Conservation (phyloP, 2,329 filamentous ascomycete species). For the Chaetomium olivaceum region DNA sequence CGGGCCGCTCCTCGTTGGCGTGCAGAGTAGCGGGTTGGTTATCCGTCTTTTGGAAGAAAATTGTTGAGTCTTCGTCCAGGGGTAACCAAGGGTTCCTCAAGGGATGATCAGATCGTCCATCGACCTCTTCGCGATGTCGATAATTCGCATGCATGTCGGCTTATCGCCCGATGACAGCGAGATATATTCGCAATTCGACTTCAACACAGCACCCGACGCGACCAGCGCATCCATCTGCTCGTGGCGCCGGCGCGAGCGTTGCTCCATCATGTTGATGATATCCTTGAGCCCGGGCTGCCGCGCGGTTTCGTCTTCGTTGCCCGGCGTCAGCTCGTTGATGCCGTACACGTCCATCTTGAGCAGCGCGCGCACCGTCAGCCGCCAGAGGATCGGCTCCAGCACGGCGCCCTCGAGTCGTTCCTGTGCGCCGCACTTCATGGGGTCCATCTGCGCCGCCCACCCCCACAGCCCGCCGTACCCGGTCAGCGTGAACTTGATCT, state of each 20-base stretch:
- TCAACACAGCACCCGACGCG: slow-evolving; percentile 40
- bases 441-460: slow-evolving; percentile 32
- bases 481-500: slow-evolving; percentile 48
- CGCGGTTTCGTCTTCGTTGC: slow-evolving; percentile 15
- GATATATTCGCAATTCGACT: slow-evolving; percentile 31
- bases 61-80: background rate
- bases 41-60: background rate
- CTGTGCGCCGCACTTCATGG: slow-evolving; percentile 34
- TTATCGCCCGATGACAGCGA: slow-evolving; percentile 39
- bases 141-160: slow-evolving; percentile 52
- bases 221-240: slow-evolving; percentile 50
- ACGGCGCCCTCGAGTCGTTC: slow-evolving; percentile 44
- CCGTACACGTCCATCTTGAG: slow-evolving; percentile 61
- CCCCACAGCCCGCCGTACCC: slow-evolving; percentile 54
- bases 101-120: slow-evolving; percentile 58
- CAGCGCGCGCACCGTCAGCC: slow-evolving; percentile 54
- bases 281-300: slow-evolving; percentile 55
- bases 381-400: slow-evolving; percentile 57
- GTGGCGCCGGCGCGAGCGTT: slow-evolving; percentile 51
- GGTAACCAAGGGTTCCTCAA: slow-evolving; percentile 33
- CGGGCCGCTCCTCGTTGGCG: background rate
- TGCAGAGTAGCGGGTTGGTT: background rate
- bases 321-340: slow-evolving; percentile 35
- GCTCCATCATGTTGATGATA: slow-evolving; percentile 55
- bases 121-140: slow-evolving; percentile 55